Evolutionary conservation across 2,329 filamentous ascomycete species (phyloP).

Genomic region (Clarireedia sp.): DNA sequence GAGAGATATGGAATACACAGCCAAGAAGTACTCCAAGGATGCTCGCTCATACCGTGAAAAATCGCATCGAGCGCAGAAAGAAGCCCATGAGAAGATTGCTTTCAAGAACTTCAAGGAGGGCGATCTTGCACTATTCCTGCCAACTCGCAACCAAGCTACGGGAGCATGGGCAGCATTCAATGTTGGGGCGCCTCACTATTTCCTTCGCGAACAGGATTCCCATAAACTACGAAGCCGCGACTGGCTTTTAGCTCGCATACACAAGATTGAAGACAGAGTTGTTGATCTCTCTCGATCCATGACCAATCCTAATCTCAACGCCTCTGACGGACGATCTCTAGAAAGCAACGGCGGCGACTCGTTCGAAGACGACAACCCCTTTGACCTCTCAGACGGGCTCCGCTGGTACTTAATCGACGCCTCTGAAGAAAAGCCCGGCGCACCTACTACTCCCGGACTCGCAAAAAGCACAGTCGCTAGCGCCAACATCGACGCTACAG

Average conservation of each 20-base stretch:
- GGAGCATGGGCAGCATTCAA: conserved; percentile 98
- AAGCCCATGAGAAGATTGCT: conserved; percentile 92
- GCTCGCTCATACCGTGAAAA: conserved; percentile 81
- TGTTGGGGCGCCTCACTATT: conserved; percentile 93
- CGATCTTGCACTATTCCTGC: conserved; percentile 86
- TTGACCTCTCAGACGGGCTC: conserved; percentile 88
- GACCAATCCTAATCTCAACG: conserved; percentile 22
- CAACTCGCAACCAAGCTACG: conserved; percentile 87
- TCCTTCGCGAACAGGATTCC: conserved; percentile 83
- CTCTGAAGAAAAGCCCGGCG: conserved; percentile 82
- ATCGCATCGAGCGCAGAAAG: conserved; percentile 69
- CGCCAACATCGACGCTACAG: conserved; percentile 78
- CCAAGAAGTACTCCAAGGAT: conserved; percentile 88
- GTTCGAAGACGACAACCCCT: conserved; percentile 87
- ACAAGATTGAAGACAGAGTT: conserved; percentile 82
- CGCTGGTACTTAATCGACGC: conserved; percentile 96
- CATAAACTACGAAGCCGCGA: conserved; percentile 80
- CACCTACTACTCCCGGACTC: conserved; percentile 84
- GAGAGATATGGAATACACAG: conserved; percentile 87
- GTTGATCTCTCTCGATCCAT: conserved; percentile 84
- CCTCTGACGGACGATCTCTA: conserved; percentile 35
- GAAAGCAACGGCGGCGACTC: conserved; percentile 47
- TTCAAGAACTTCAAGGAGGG: conserved; percentile 95
- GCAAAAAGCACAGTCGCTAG: conserved; percentile 87
- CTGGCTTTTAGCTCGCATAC: conserved; percentile 94